A percentile compares a stretch with the other conserved stretches of the same genome.
Evolutionary conservation across 768 basidiomycete species (phyloP).

Genomic region (Hygrophoropsis aurantiaca): DNA sequence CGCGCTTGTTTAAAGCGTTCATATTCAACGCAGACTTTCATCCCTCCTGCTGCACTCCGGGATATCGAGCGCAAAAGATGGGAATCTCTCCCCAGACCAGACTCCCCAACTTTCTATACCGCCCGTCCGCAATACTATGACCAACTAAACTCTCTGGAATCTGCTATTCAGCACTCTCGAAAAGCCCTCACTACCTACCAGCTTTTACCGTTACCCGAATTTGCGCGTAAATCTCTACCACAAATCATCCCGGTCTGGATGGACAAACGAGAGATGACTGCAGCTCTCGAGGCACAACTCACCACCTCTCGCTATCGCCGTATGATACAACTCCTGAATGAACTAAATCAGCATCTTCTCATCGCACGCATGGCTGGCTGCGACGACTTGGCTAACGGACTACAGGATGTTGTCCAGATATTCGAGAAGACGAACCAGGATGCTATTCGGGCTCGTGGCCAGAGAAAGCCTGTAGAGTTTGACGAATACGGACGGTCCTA

Average conservation of each 20-base stretch:
- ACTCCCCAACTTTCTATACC: constrained; percentile 83
- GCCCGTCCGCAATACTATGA: constrained; percentile 76
- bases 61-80: constrained; percentile 7
- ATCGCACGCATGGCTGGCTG: constrained; percentile 62
- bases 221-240: constrained; percentile 59
- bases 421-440: constrained; percentile 66
- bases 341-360: constrained; percentile 61
- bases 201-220: constrained; percentile 77
- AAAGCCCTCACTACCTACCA: constrained; percentile 59
- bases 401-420: constrained; percentile 52
- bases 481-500: constrained; percentile 86
- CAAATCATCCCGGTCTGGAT: constrained; percentile 70
- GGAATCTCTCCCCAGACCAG: constrained; percentile 35
- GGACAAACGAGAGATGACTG: constrained; percentile 55
- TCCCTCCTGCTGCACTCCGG: constrained; percentile 35
- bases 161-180: constrained; percentile 58
- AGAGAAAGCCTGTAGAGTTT: constrained; percentile 57
- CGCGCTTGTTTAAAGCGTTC: too few species aligned
- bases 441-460: constrained; percentile 44
- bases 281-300: constrained; percentile 57
- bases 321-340: constrained; percentile 58
- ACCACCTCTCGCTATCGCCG: constrained; percentile 70
- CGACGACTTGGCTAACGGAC: constrained; percentile 49
- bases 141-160: constrained; percentile 63
- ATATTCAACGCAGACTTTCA: constrained; percentile 24